phyloP scores from a whole-genome alignment of 2,329 filamentous ascomycete genomes.

The Thermothelomyces thermophilus region DNA sequence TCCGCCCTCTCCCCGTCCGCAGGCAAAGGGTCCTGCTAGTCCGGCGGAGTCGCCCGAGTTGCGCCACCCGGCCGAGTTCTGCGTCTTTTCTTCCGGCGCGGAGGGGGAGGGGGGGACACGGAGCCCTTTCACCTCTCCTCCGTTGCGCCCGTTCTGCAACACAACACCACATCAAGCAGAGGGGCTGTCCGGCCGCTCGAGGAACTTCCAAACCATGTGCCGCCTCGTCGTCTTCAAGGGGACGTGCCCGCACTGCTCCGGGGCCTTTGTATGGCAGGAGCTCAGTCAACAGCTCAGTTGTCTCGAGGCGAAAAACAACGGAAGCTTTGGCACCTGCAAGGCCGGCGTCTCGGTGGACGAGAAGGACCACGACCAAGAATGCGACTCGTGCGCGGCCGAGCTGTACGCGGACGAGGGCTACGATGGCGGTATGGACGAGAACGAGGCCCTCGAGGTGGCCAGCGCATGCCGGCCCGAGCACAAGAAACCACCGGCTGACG shows the following conservation, averaged over 20 bases:
- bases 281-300: constrained; percentile 42
- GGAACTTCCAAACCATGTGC: too few relatives aligned
- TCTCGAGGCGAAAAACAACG: constrained; percentile 44
- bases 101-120: too few relatives aligned
- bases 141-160: too few relatives aligned
- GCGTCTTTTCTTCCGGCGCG: too few relatives aligned
- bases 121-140: too few relatives aligned
- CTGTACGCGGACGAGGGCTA: constrained; percentile 37
- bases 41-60: too few relatives aligned
- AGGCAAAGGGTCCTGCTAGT: too few relatives aligned
- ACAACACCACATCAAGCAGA: too few relatives aligned
- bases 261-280: constrained; percentile 38
- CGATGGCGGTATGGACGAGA: constrained; percentile 33
- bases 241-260: constrained; percentile 37
- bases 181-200: too few relatives aligned
- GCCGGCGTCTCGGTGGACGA: constrained; percentile 37
- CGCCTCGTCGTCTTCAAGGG: constrained; percentile 41
- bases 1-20: too few relatives aligned
- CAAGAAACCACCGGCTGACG: constrained; percentile 16
- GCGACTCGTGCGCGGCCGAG: constrained; percentile 37
- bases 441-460: constrained; percentile 10
- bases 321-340: constrained; percentile 38
- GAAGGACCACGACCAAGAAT: constrained; percentile 44
- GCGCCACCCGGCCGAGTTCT: too few relatives aligned
- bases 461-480: constrained; percentile 5